Evolutionary conservation across 148 eudicot genomes (phyloP).

Genomic region (Spergularia bocconei): DNA sequence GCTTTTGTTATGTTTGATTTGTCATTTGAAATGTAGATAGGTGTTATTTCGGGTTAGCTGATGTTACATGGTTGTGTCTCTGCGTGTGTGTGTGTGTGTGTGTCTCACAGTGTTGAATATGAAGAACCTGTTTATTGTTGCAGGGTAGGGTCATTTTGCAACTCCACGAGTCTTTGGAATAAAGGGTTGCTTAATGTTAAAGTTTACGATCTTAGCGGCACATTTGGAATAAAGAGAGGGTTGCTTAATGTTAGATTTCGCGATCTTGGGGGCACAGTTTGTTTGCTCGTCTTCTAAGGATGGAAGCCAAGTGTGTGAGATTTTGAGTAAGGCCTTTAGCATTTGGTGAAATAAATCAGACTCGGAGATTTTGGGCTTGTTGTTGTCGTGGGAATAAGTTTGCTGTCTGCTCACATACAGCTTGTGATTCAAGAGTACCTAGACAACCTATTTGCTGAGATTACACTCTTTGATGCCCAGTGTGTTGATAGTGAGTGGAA

Average conservation of each 20-base stretch:
- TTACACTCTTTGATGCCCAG: slow-evolving; percentile 61
- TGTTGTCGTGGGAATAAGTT: slow-evolving; percentile 72
- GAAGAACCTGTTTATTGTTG: slow-evolving; percentile 8
- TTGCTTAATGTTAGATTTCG: slow-evolving; percentile 53
- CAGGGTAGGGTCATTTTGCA: slow-evolving; percentile 73
- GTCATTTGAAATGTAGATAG: not conserved
- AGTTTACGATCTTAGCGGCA: slow-evolving; percentile 57
- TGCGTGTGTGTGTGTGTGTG: not conserved
- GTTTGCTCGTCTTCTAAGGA: slow-evolving; percentile 50
- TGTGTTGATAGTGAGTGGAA: slow-evolving; percentile 65
- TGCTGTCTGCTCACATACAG: slow-evolving; percentile 52
- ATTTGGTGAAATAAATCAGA: slow-evolving; percentile 51
- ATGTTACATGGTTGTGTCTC: not conserved
- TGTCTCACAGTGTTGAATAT: not conserved
- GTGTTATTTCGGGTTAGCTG: not conserved
- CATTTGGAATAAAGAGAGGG: slow-evolving; percentile 38
- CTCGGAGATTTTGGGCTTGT: slow-evolving; percentile 85
- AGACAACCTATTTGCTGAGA: slow-evolving; percentile 48
- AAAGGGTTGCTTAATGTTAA: slow-evolving; percentile 56
- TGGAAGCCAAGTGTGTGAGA: slow-evolving; percentile 40
- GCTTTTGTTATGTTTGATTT: not conserved
- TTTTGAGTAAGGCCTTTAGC: slow-evolving; percentile 73
- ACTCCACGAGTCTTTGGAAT: slow-evolving; percentile 54
- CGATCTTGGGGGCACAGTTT: slow-evolving; percentile 60
- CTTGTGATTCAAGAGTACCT: slow-evolving; percentile 76